Evolutionary conservation across 768 basidiomycete genomes (phyloP), one percentile per base, ranked within the genome.

Genomic region (Coprinopsis marcescibilis): DNA sequence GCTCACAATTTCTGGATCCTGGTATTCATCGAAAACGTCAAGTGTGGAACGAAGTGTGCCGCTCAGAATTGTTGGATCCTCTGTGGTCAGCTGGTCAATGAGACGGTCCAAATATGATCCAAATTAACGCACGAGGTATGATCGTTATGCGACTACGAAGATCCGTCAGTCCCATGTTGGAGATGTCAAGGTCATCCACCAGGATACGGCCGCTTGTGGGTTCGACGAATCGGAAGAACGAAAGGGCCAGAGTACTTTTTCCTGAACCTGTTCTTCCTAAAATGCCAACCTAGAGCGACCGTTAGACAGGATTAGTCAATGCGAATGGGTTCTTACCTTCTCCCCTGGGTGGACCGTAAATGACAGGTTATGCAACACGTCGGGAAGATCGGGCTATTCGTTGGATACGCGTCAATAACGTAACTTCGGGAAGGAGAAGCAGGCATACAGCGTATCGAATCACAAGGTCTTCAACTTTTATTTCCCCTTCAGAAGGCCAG

Each of bases 1-100:
- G n/a, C 82, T 46, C 56, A 88, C 85, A 49, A 94, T 89, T 48
- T 90, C 86, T 0, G 74, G 74, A 56, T 93, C 91, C 48, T 87
- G 70, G 47, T 92, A 93, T 58, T 93, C 89, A 15, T 82, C 73
- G 53, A 93, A 93, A 8, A 93, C 85, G 52, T 94, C 91, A 8
- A 93, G 68, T 0, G 89, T 84, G 0, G 85, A 83, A 26, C 89
- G 78, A 14, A 93, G 50, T 5, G 81, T 89, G 7, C 91, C 91
- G 49, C 86, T 89, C 54, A 93, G 62, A 52, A 95, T 88, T 0
- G 83, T 87, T 0, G 91, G 92, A 57, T 94, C 91, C 82, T 94
- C 89, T 83, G 66, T 45, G 42, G 12, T 20, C 37, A 24, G 41
- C 17, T 39, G 42, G 10, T 32, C 4, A 30, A 26, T n/a, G 47